Evolutionary conservation across 148 eudicot species (phyloP).

Genomic region (Chenopodium quinoa): DNA sequence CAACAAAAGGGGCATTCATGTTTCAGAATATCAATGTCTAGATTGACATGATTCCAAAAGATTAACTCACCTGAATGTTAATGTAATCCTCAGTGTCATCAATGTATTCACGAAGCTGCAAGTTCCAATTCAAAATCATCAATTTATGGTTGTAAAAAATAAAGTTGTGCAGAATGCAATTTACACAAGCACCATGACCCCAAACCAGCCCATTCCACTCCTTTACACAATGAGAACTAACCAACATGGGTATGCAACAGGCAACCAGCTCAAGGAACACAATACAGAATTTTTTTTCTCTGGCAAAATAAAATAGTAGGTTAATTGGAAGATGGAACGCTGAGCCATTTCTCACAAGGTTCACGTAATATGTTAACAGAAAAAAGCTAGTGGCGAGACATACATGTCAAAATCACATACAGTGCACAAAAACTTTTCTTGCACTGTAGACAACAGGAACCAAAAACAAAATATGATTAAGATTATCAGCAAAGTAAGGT

Average conservation of each 20-base stretch:
- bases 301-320: background rate
- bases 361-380: background rate
- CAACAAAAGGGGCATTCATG: slow-evolving; percentile 8
- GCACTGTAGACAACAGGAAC: background rate
- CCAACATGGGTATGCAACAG: background rate
- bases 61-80: slow-evolving; percentile 55
- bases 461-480: no score
- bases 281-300: background rate
- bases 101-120: slow-evolving; percentile 76
- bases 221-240: background rate
- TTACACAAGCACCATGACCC: background rate
- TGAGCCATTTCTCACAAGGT: background rate
- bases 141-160: background rate
- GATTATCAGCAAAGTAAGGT: background rate
- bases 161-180: background rate
- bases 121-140: slow-evolving; percentile 11
- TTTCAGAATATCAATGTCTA: background rate
- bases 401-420: background rate
- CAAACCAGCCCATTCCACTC: background rate
- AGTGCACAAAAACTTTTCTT: background rate
- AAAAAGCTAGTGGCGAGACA: background rate
- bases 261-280: background rate
- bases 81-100: slow-evolving; percentile 84
- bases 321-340: background rate
- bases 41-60: background rate